phyloP scores from a whole-genome alignment of 257 asterid genomes.

The Perilla frutescens region DNA sequence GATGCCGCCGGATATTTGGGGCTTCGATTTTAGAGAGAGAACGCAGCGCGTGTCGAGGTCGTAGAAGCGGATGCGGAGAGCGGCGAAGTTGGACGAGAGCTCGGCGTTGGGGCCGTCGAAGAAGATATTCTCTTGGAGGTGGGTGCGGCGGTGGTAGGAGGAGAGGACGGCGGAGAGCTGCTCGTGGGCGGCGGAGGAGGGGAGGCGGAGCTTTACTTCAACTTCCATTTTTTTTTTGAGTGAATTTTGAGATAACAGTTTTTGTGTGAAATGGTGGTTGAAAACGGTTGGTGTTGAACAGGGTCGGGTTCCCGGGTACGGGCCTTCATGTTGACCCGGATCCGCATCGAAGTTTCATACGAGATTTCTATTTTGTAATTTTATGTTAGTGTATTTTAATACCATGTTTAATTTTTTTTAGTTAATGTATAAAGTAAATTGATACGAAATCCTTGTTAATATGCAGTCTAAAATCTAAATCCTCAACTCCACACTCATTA shows the following conservation, averaged over 20 bases:
- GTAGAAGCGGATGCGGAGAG: slow-evolving; percentile 97
- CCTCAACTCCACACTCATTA: no score
- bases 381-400: no score
- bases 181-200: slow-evolving; percentile 65
- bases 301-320: not conserved
- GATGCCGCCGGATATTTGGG: slow-evolving; percentile 64
- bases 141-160: slow-evolving; percentile 66
- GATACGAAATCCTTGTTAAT: no score
- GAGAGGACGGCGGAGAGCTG: slow-evolving; percentile 68
- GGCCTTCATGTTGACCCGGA: no score
- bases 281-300: slow-evolving; percentile 20
- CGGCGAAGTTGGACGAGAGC: slow-evolving; percentile 79
- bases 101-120: slow-evolving; percentile 74
- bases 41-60: slow-evolving; percentile 71
- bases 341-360: not conserved
- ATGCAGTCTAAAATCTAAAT: no score
- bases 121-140: slow-evolving; percentile 79
- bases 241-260: slow-evolving; percentile 10
- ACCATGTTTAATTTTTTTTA: no score
- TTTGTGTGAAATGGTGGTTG: slow-evolving; percentile 19
- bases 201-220: slow-evolving; percentile 85
- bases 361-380: no score
- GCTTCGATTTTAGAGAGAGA: slow-evolving; percentile 79
- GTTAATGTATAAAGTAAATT: no score
- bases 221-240: slow-evolving; percentile 60